These are phyloP conservation scores for Citrus reticulata DNA, from an alignment of 345 rosid species.

Conservation along the genomic window DNA sequence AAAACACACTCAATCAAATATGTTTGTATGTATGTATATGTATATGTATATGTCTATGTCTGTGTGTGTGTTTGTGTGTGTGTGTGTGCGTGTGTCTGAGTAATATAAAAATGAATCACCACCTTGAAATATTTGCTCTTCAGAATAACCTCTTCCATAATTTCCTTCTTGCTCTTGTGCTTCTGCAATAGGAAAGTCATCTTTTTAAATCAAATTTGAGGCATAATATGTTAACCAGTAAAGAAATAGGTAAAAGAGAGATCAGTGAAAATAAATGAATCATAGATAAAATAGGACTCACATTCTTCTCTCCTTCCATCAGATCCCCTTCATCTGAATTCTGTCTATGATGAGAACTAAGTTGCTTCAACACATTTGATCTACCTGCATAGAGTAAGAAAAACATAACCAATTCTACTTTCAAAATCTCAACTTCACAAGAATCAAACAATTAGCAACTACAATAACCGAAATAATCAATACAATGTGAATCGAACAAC, in stretches of 20 bases:
- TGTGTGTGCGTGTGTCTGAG: not conserved
- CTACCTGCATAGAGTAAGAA: conserved; percentile 29
- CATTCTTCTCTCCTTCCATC: conserved; percentile 57
- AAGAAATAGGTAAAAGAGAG: not conserved
- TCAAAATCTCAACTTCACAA: not conserved
- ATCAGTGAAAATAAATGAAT: not conserved
- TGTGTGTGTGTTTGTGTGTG: too few species aligned
- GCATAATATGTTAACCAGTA: not conserved
- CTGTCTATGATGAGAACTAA: conserved; percentile 21
- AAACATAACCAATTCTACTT: not conserved
- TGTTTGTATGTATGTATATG: too few species aligned
- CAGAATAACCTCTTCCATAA: conserved; percentile 85
- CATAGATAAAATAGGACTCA: conserved; percentile 22
- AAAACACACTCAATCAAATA: not conserved
- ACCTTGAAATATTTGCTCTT: conserved; percentile 98
- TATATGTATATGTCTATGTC: too few species aligned
- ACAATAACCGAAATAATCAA: too few species aligned
- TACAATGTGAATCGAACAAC: not conserved
- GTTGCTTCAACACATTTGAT: conserved; percentile 34
- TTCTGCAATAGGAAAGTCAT: conserved; percentile 42
- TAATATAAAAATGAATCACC: conserved; percentile 10
- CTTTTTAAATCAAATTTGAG: not conserved
- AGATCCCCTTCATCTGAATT: conserved; percentile 20
- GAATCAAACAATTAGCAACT: not conserved
- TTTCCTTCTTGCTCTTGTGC: conserved; percentile 83